phyloP scores from a whole-genome alignment of 768 basidiomycete species.

The Pleurotus djamor region DNA sequence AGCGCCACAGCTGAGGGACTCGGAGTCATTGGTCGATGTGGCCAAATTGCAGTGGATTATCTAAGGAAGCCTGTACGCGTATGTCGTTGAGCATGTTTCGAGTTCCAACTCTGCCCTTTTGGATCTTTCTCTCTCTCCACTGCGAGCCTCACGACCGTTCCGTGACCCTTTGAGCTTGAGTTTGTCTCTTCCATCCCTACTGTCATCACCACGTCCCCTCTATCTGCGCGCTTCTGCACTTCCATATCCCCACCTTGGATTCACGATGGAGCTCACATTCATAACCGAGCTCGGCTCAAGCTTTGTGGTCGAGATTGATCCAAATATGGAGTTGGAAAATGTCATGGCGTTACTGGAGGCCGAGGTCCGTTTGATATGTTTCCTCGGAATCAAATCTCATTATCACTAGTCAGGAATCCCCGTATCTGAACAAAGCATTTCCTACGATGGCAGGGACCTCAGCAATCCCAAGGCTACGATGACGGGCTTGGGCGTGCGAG shows the following conservation, averaged over 20 bases:
- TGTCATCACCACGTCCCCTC: not conserved
- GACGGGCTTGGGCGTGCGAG: constrained; percentile 55
- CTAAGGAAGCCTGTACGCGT: constrained; percentile 3
- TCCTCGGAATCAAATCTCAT: not conserved
- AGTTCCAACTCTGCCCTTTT: not conserved
- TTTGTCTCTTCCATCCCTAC: no score
- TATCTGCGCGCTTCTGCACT: constrained; percentile 8
- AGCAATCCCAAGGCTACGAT: constrained; percentile 68
- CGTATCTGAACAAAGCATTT: constrained; percentile 68
- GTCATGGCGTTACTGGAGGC: constrained; percentile 93
- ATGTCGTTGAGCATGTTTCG: not conserved
- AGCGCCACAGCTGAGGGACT: not conserved
- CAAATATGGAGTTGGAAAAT: constrained; percentile 88
- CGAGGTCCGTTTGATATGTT: constrained; percentile 52
- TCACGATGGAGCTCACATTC: constrained; percentile 70
- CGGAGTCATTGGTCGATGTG: no score
- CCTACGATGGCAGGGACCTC: constrained; percentile 65
- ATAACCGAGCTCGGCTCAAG: constrained; percentile 63
- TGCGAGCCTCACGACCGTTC: not conserved
- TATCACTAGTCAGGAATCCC: constrained; percentile 69
- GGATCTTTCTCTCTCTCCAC: not conserved
- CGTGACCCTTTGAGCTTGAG: not conserved
- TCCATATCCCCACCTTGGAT: constrained; percentile 7
- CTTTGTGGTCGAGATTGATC: constrained; percentile 80
- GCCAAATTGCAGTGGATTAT: not conserved